These are phyloP conservation scores for Xylaria palmicola DNA, from an alignment of 495 filamentous ascomycete genomes.

Conservation along the genomic window DNA sequence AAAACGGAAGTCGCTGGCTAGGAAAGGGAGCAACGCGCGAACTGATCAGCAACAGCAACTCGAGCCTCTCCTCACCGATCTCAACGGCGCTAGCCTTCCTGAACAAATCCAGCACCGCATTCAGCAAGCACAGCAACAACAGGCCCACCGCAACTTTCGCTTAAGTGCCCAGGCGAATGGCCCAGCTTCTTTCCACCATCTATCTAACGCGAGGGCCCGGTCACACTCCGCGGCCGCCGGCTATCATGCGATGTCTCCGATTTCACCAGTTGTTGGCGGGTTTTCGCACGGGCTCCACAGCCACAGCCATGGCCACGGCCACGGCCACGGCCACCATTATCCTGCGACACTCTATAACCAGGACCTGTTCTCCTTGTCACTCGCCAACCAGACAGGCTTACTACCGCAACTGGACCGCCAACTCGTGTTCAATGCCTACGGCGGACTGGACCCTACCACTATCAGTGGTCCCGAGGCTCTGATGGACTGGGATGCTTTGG, in stretches of 20 bases:
- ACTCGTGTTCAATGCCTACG: constrained; percentile 75
- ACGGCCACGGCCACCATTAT: constrained; percentile 36
- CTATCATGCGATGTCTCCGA: constrained; percentile 47
- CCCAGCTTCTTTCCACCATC: constrained; percentile 38
- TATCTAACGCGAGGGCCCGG: constrained; percentile 36
- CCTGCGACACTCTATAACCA: constrained; percentile 46
- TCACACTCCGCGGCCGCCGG: constrained; percentile 33
- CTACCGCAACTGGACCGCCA: constrained; percentile 70
- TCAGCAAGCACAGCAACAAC: constrained; percentile 36
- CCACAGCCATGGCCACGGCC: constrained; percentile 34
- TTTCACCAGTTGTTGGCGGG: constrained; percentile 43
- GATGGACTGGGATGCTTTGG: constrained; percentile 34
- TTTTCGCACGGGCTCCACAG: constrained; percentile 26
- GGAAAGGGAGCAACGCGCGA: constrained; percentile 41
- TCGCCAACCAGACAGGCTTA: constrained; percentile 41
- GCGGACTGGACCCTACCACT: constrained; percentile 54
- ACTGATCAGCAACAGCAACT: constrained; percentile 36
- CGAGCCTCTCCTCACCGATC: constrained; percentile 44
- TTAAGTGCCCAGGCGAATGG: constrained; percentile 39
- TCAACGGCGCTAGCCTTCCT: constrained; percentile 28
- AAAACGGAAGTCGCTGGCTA: constrained; percentile 46
- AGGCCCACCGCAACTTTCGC: constrained; percentile 41
- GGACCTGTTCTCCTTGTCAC: constrained; percentile 43
- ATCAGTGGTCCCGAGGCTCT: constrained; percentile 32
- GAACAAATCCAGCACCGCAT: constrained; percentile 35